These are phyloP conservation scores for Ophiostoma australiae DNA, from an alignment of 2,329 filamentous ascomycete genomes.

Conservation along the genomic window DNA sequence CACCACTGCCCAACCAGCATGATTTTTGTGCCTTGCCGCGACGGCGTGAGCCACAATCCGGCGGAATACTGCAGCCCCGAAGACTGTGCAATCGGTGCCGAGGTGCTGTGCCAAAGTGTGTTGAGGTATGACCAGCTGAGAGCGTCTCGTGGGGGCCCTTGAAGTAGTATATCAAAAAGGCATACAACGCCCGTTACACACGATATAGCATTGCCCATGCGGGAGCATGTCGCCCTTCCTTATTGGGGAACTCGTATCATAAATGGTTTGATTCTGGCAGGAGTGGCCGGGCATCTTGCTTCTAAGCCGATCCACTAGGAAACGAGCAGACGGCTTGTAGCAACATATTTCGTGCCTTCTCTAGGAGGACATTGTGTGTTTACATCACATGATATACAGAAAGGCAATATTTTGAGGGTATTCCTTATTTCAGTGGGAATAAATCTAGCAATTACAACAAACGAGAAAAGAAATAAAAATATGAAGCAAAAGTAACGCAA, in stretches of 20 bases:
- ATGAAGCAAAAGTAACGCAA: not conserved
- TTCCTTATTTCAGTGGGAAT: not conserved
- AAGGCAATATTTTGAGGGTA: not conserved
- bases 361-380: not conserved
- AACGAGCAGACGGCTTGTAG: not conserved
- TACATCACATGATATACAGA: not conserved
- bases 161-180: not conserved
- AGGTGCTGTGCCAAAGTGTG: constrained; percentile 41
- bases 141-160: constrained; percentile 1
- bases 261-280: not conserved
- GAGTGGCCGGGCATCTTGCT: not conserved
- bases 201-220: not conserved
- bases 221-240: not conserved
- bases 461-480: not conserved
- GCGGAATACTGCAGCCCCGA: constrained; percentile 57
- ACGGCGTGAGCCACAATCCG: constrained; percentile 60
- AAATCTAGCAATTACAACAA: not conserved
- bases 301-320: not conserved
- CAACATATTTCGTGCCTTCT: not conserved
- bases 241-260: not conserved
- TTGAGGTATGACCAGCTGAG: constrained; percentile 29
- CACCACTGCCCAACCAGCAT: constrained; percentile 58
- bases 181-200: not conserved
- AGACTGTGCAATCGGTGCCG: constrained; percentile 53
- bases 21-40: constrained; percentile 61